Conservation (phyloP, 2,329 filamentous ascomycete genomes). For the Sclerotiophoma versabilis region DNA sequence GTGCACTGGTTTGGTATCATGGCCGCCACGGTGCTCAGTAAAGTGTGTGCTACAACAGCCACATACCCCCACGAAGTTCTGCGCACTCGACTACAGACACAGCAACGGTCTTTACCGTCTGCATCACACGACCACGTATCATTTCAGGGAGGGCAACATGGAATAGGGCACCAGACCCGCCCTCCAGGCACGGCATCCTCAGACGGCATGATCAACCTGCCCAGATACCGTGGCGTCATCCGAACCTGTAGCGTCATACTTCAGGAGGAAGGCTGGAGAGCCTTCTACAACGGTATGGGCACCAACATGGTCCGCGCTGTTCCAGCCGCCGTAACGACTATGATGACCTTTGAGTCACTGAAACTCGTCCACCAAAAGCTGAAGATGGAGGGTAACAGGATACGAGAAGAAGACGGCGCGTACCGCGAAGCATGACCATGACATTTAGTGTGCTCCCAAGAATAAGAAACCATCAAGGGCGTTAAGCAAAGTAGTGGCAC, state of each 20-base stretch:
- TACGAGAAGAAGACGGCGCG: conserved; percentile 26
- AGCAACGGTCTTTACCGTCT: conserved; percentile 71
- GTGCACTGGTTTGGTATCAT: conserved; percentile 85
- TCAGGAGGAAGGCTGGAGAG: conserved; percentile 90
- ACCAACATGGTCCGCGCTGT: conserved; percentile 97
- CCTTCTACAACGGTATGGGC: conserved; percentile 96
- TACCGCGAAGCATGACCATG: neutral
- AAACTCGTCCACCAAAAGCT: conserved; percentile 59
- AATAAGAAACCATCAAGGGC: conserved; percentile 18
- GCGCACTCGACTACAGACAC: conserved; percentile 90
- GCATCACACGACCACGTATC: conserved; percentile 58
- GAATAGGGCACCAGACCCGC: conserved; percentile 52
- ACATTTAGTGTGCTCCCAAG: neutral
- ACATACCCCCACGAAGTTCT: conserved; percentile 98
- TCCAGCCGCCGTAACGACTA: conserved; percentile 93
- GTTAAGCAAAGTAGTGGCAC: conserved; percentile 25
- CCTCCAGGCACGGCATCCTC: conserved; percentile 58
- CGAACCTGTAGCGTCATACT: conserved; percentile 86
- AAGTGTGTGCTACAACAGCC: conserved; percentile 90
- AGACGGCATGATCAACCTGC: conserved; percentile 63
- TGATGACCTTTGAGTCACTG: conserved; percentile 92
- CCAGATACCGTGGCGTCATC: conserved; percentile 77
- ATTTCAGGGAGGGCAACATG: conserved; percentile 50
- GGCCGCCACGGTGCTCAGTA: conserved; percentile 88
- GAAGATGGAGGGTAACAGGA: conserved; percentile 59